Base-by-base conservation (phyloP, 1,284 basidiomycete species). In the Trichosporon sp. region DNA sequence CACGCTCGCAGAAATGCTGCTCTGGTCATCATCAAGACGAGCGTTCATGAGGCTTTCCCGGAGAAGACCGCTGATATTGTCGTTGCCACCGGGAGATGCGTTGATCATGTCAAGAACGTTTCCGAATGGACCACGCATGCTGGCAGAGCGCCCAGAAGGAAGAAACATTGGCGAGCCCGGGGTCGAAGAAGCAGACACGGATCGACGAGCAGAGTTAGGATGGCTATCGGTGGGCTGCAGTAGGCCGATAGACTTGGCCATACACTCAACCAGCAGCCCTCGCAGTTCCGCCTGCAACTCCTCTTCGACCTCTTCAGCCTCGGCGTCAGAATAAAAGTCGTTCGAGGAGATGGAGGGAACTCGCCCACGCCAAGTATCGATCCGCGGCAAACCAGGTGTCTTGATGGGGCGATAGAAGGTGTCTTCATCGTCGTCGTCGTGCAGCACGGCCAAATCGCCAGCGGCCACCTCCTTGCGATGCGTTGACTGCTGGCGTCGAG, bases 211-310 rank as follows among this genome's bases (percentile, higher is more conserved):
- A 3, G 74, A 71, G 48, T 79, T 73, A 40, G 73, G 21, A 2
- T 68, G 66, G 32, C 48, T 63, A 32, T 85, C 7, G 90, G 71
- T 88, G 6, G 93, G 91, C 76, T 97, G 96, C n/a, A 93, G 86
- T 11, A 99, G 87, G 2, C 96, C 96, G 70, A 99, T 98, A 4
- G 94, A 97, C 81, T 96, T 96, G 1, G 96, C 95, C 72, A 99
- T 97, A 83, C 94, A 97, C 4, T 92, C 91, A 92, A 99, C 95
- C 40, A 99, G 94, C 74, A 93, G 94, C 75, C 94, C 93, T 59
- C 93, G 90, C 46, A 99, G 88, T 78, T 98, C 93, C 78, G 59
- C 59, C 32, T 63, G 14, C 16, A 63, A 8, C 14, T 89, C 88
- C 2, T 81, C 78, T 35, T 75, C 76, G 7, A 73, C 76, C 2